phyloP scores from a whole-genome alignment of 768 basidiomycete species.

The Fomitopsis pulvina region DNA sequence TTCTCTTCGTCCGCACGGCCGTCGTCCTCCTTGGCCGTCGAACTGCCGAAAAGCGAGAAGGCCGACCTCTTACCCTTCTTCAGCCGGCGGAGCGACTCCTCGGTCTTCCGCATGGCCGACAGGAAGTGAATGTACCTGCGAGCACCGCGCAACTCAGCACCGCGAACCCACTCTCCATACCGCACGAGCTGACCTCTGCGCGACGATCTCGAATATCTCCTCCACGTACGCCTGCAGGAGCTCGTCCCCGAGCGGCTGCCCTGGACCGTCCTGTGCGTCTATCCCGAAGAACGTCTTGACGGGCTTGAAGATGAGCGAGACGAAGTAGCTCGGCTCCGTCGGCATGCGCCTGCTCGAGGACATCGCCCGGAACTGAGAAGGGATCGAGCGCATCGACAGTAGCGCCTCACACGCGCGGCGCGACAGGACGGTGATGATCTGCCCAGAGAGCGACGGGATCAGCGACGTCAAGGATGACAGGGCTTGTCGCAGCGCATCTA shows the following conservation, averaged over 20 bases:
- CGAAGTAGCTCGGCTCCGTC: slow-evolving; percentile 81
- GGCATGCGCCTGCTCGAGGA: slow-evolving; percentile 59
- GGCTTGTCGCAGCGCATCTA: slow-evolving; percentile 52
- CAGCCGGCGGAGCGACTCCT: slow-evolving; percentile 78
- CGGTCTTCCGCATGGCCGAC: slow-evolving; percentile 83
- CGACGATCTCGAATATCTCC: slow-evolving; percentile 67
- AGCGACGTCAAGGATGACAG: slow-evolving; percentile 43
- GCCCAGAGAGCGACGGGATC: slow-evolving; percentile 52
- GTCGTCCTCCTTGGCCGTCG: slow-evolving; percentile 53
- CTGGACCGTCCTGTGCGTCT: slow-evolving; percentile 51
- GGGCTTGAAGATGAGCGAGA: slow-evolving; percentile 74
- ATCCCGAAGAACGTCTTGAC: slow-evolving; percentile 68
- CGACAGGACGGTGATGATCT: slow-evolving; percentile 65
- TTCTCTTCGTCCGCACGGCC: slow-evolving; percentile 78
- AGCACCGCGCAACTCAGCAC: background rate
- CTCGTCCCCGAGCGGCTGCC: slow-evolving; percentile 48
- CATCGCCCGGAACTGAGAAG: slow-evolving; percentile 86
- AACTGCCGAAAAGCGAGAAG: slow-evolving; percentile 72
- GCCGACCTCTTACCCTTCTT: slow-evolving; percentile 80
- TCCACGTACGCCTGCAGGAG: slow-evolving; percentile 44
- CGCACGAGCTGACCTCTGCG: slow-evolving; percentile 44
- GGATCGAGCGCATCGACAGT: slow-evolving; percentile 79
- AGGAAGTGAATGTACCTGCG: slow-evolving; percentile 75
- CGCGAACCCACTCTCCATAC: slow-evolving; percentile 3
- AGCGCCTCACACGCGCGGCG: slow-evolving; percentile 83